Evolutionary conservation across 192 early-diverging fungal species (phyloP).

Genomic region (Funneliformis mosseae): DNA sequence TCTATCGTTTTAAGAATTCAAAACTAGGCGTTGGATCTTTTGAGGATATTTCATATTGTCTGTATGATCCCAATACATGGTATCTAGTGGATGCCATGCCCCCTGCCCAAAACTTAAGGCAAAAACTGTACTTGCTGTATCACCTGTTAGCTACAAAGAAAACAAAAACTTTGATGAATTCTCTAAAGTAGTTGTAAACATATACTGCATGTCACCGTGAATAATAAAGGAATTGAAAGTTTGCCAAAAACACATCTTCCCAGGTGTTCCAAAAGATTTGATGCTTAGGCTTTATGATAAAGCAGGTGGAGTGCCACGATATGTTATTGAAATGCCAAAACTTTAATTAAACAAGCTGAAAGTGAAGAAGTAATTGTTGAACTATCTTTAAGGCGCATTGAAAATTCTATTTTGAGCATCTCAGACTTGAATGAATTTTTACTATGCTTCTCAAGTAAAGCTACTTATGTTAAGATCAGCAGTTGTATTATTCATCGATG

Average conservation of each 20-base stretch:
- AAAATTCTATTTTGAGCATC: conserved; percentile 24
- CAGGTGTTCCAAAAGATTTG: conserved; percentile 12
- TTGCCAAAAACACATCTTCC: neutral
- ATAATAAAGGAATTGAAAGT: conserved; percentile 16
- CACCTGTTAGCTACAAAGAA: neutral
- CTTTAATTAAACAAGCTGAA: neutral
- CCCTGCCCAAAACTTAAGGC: neutral
- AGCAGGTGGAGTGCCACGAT: conserved; percentile 15
- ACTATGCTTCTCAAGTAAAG: conserved; percentile 28
- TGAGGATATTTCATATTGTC: neutral
- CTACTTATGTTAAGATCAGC: conserved; percentile 28
- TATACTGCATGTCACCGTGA: conserved; percentile 12
- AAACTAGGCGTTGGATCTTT: neutral
- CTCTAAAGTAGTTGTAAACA: neutral
- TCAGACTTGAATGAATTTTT: conserved; percentile 28
- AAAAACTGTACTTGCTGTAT: conserved; percentile 13
- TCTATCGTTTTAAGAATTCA: conserved; percentile 11
- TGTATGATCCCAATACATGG: conserved; percentile 15
- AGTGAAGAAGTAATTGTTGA: conserved; percentile 7
- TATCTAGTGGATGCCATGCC: neutral
- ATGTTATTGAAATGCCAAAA: conserved; percentile 17
- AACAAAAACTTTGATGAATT: neutral
- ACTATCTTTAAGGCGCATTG: conserved; percentile 14
- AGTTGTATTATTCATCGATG: conserved; percentile 38
- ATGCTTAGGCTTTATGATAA: conserved; percentile 6